Conservation (phyloP, 2,329 filamentous ascomycete species). For the Huntiella bhutanensis region DNA sequence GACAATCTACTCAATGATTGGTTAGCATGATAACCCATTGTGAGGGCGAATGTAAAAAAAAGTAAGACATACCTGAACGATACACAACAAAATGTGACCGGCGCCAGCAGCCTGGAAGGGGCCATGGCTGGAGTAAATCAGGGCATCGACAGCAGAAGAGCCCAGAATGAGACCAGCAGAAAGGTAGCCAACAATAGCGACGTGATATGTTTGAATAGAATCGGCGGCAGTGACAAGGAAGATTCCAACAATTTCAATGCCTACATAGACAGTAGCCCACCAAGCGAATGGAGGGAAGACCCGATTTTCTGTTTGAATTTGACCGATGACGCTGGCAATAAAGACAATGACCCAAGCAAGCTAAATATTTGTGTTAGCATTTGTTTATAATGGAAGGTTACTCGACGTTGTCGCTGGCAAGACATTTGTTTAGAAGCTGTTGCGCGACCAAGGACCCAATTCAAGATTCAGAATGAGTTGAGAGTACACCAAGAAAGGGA, state of each 20-base stretch:
- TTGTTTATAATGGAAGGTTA: constrained; percentile 12
- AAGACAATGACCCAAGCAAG: constrained; percentile 92
- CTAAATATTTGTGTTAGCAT: constrained; percentile 26
- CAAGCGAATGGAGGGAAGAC: constrained; percentile 72
- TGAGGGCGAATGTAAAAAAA: constrained; percentile 12
- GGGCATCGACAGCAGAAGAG: constrained; percentile 66
- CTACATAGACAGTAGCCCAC: constrained; percentile 77
- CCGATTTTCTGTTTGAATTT: constrained; percentile 19
- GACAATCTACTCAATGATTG: constrained; percentile 43
- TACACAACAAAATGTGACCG: constrained; percentile 83
- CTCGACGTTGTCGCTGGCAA: neutral
- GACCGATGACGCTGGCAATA: constrained; percentile 46
- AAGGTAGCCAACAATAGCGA: constrained; percentile 78
- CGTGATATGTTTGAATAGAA: constrained; percentile 70
- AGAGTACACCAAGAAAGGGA: neutral
- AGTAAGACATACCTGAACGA: constrained; percentile 56
- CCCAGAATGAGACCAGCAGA: constrained; percentile 67
- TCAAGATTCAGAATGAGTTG: too few relatives aligned
- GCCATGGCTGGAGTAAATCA: constrained; percentile 59
- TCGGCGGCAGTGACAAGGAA: constrained; percentile 71
- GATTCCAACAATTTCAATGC: constrained; percentile 65
- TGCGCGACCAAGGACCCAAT: too few relatives aligned
- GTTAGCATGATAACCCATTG: neutral
- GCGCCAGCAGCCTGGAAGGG: constrained; percentile 73
- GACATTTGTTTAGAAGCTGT: too few relatives aligned